Conservation (phyloP, 2,329 filamentous ascomycete species). For the Cladosporium sp. region DNA sequence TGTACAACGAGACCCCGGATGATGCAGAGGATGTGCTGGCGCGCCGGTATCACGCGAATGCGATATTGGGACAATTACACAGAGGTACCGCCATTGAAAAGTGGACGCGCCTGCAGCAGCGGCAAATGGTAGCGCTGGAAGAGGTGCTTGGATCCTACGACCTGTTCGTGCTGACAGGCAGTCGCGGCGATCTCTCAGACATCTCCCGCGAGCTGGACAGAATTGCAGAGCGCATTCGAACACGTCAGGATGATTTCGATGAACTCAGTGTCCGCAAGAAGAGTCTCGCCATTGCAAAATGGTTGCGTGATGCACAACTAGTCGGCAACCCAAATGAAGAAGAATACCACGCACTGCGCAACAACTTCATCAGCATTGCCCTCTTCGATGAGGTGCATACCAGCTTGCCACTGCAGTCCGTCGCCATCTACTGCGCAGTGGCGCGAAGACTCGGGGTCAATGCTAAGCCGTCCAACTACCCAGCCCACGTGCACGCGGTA, state of each 20-base stretch:
- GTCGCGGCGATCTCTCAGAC: conserved; percentile 71
- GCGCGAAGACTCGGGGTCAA: conserved; percentile 72
- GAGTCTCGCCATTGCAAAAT: conserved; percentile 67
- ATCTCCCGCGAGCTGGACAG: conserved; percentile 61
- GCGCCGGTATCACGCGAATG: conserved; percentile 72
- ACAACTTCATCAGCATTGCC: conserved; percentile 84
- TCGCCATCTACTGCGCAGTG: conserved; percentile 80
- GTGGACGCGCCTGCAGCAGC: conserved; percentile 63
- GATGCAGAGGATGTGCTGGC: conserved; percentile 73
- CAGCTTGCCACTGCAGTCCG: conserved; percentile 82
- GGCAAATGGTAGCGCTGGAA: conserved; percentile 64
- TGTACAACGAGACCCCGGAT: conserved; percentile 61
- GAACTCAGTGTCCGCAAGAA: conserved; percentile 63
- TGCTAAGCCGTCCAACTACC: conserved; percentile 77
- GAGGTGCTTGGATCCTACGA: conserved; percentile 80
- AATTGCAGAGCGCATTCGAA: conserved; percentile 59
- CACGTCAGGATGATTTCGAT: conserved; percentile 54
- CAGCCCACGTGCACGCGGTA: conserved; percentile 81
- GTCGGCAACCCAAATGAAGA: conserved; percentile 62
- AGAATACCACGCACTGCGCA: conserved; percentile 76
- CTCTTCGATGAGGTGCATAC: conserved; percentile 71
- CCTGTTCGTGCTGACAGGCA: conserved; percentile 78
- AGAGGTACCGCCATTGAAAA: conserved; percentile 74
- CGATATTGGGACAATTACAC: conserved; percentile 76
- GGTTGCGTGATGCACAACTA: conserved; percentile 67